These are phyloP conservation scores for Rubia tinctorum DNA, from an alignment of 305 asterid species.

Conservation along the genomic window DNA sequence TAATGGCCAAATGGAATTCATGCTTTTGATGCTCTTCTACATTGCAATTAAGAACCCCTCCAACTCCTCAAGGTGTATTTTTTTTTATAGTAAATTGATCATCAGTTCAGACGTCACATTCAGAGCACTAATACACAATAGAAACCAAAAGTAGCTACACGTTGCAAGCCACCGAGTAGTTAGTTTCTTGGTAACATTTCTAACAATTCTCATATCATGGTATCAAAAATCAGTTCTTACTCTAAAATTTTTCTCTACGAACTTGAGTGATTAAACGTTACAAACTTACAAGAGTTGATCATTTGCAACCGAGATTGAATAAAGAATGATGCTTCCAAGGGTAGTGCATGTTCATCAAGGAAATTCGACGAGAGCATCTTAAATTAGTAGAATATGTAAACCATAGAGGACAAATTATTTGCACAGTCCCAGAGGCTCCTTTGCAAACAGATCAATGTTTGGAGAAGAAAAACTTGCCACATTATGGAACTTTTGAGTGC, in stretches of 20 bases:
- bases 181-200: slow-evolving; percentile 31
- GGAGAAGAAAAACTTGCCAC: slow-evolving; percentile 64
- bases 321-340: slow-evolving; percentile 40
- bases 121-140: slow-evolving; percentile 4
- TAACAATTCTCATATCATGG: slow-evolving; percentile 20
- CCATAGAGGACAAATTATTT: slow-evolving; percentile 26
- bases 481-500: slow-evolving; percentile 78
- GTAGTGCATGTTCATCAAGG: slow-evolving; percentile 28
- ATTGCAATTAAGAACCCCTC: not conserved
- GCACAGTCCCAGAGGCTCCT: slow-evolving; percentile 29
- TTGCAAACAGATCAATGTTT: slow-evolving; percentile 52
- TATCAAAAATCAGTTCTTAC: too few relatives aligned
- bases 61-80: too few relatives aligned
- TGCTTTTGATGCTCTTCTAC: not conserved
- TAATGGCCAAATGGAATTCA: not conserved
- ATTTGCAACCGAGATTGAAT: slow-evolving; percentile 36
- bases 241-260: slow-evolving; percentile 27
- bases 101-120: not conserved
- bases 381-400: slow-evolving; percentile 29
- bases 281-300: slow-evolving; percentile 27
- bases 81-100: too few relatives aligned
- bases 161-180: slow-evolving; percentile 41
- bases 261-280: slow-evolving; percentile 35
- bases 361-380: slow-evolving; percentile 20
- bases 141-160: slow-evolving; percentile 10